Conservation (phyloP, 2,329 filamentous ascomycete species). For the Xylariaceae sp. region DNA sequence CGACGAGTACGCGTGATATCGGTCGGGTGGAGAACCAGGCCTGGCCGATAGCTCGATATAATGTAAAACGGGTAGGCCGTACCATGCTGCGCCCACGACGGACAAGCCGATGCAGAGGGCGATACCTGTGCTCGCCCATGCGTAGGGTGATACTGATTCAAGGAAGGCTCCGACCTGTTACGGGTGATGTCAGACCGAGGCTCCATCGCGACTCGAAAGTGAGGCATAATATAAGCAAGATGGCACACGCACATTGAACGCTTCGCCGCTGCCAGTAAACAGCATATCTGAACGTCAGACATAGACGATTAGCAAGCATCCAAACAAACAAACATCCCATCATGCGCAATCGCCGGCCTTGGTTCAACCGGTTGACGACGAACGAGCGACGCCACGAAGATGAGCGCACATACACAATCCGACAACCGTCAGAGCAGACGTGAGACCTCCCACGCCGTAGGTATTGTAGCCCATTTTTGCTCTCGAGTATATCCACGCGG, state of each 20-base stretch:
- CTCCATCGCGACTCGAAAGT: neutral
- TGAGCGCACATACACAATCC: conserved; percentile 28
- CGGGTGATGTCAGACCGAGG: conserved; percentile 37
- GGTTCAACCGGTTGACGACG: neutral
- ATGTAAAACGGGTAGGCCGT: conserved; percentile 30
- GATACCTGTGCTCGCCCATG: conserved; percentile 88
- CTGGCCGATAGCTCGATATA: neutral
- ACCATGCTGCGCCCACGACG: conserved; percentile 97
- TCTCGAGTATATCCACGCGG: conserved; percentile 1
- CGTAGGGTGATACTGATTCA: conserved; percentile 88
- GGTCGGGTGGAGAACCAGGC: neutral
- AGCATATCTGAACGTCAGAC: conserved; percentile 72
- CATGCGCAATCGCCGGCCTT: neutral
- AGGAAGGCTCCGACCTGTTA: conserved; percentile 82
- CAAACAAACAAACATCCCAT: conserved; percentile 4
- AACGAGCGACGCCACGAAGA: neutral
- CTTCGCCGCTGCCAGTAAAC: conserved; percentile 91
- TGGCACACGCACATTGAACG: conserved; percentile 79
- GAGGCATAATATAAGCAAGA: neutral
- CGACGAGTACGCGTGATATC: neutral
- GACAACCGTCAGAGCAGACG: conserved; percentile 24
- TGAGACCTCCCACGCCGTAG: conserved; percentile 23
- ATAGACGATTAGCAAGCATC: conserved; percentile 4
- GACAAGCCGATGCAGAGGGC: conserved; percentile 92
- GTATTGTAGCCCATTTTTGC: conserved; percentile 13